phyloP scores from a whole-genome alignment of 2,329 filamentous ascomycete genomes.

The Zasmidium cellare region DNA sequence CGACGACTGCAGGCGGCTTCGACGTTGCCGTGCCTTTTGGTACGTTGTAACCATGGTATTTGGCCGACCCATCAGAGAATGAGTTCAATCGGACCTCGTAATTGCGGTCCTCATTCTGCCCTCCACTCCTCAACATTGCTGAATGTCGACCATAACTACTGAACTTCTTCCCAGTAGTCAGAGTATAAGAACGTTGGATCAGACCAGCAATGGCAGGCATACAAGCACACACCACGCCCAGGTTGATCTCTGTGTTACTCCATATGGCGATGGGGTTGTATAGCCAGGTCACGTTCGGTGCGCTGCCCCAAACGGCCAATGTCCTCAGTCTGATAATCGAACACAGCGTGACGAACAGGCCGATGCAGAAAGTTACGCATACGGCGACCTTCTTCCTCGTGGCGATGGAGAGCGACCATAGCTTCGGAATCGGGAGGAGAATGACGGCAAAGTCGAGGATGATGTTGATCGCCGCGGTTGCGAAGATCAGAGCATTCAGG shows the following conservation, averaged over 20 bases:
- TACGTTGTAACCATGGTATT: not conserved
- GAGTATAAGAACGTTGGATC: slow-evolving; percentile 15
- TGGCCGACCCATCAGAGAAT: not conserved
- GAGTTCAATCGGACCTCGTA: slow-evolving; percentile 13
- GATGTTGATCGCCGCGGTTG: slow-evolving; percentile 22
- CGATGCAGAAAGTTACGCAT: slow-evolving; percentile 24
- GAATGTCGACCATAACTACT: slow-evolving; percentile 12
- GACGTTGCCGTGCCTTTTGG: not conserved
- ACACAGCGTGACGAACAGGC: slow-evolving; percentile 24
- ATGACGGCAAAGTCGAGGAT: slow-evolving; percentile 22
- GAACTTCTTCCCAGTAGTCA: slow-evolving; percentile 15
- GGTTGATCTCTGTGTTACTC: slow-evolving; percentile 23
- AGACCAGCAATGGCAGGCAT: slow-evolving; percentile 25
- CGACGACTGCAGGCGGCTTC: not conserved
- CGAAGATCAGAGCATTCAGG: slow-evolving; percentile 19
- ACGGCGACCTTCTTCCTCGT: slow-evolving; percentile 24
- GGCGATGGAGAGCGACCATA: slow-evolving; percentile 15
- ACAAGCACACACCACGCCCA: slow-evolving; percentile 26
- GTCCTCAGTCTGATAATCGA: slow-evolving; percentile 22
- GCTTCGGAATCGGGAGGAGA: slow-evolving; percentile 24
- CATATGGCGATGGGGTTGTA: slow-evolving; percentile 25
- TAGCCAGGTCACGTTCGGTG: slow-evolving; percentile 19
- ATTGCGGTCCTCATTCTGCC: slow-evolving; percentile 7
- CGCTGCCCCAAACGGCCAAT: slow-evolving; percentile 16
- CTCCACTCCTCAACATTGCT: slow-evolving; percentile 5